Conservation (phyloP, 164 flowering plant genomes). For the Liriodendron chinense region DNA sequence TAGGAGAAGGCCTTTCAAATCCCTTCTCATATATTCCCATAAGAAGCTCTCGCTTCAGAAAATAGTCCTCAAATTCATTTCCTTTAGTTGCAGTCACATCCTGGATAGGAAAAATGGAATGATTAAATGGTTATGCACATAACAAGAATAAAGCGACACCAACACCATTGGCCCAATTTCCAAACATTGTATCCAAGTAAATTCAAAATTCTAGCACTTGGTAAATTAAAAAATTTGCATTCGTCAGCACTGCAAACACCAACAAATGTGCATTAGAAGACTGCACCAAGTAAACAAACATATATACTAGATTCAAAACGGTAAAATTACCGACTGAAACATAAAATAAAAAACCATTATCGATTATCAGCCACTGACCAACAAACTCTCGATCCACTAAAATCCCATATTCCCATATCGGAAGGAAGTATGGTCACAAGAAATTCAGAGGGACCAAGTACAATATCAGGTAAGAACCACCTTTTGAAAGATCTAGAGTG, state of each 20-base stretch:
- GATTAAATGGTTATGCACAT: neutral
- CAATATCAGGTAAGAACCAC: neutral
- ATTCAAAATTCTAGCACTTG: neutral
- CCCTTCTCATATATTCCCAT: constrained; percentile 99
- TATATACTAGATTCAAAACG: no score
- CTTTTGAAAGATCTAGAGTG: no score
- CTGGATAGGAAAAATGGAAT: constrained; percentile 32
- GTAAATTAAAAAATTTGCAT: neutral
- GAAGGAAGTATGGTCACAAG: neutral
- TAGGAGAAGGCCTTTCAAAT: constrained; percentile 97
- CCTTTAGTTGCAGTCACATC: constrained; percentile 99
- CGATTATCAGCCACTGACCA: neutral
- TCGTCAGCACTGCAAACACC: neutral
- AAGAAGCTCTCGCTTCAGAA: constrained; percentile 89
- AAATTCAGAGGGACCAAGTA: neutral
- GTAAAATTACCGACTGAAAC: neutral
- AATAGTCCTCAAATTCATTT: constrained; percentile 98
- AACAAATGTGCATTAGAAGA: neutral
- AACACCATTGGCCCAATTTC: neutral
- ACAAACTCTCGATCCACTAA: neutral
- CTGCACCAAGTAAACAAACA: neutral
- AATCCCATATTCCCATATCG: neutral
- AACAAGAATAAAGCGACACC: neutral
- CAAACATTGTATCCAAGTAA: neutral
- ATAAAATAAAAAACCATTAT: neutral